Conservation (phyloP, 2,329 filamentous ascomycete species). For the Arachnomyces sp. region DNA sequence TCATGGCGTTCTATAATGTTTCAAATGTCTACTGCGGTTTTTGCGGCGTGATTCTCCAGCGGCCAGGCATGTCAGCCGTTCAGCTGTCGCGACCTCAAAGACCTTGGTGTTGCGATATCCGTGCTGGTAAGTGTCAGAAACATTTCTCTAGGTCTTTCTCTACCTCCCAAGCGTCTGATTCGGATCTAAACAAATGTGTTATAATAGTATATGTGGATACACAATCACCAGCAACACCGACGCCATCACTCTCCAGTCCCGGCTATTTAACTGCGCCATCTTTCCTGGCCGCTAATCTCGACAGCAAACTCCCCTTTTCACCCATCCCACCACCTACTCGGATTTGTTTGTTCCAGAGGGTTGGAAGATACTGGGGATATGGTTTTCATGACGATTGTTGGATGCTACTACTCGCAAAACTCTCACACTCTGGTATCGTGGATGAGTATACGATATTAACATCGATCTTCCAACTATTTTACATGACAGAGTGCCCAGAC, state of each 20-base stretch:
- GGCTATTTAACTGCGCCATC: too few relatives aligned
- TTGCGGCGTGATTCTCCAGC: slow-evolving; percentile 4
- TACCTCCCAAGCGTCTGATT: too few relatives aligned
- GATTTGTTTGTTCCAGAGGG: background rate
- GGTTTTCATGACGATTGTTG: slow-evolving; percentile 7
- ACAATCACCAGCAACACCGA: too few relatives aligned
- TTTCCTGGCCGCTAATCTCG: too few relatives aligned
- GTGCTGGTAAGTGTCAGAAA: background rate
- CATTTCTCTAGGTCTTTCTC: background rate
- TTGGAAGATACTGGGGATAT: slow-evolving; percentile 1
- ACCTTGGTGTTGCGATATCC: background rate
- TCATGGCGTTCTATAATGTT: too few relatives aligned
- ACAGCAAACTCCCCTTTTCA: too few relatives aligned
- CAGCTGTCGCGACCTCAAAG: too few relatives aligned
- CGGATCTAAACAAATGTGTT: background rate
- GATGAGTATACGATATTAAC: background rate
- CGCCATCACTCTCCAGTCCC: too few relatives aligned
- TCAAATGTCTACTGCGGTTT: slow-evolving; percentile 3
- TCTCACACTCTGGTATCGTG: background rate
- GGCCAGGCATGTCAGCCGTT: too few relatives aligned
- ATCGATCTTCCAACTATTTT: slow-evolving; percentile 1
- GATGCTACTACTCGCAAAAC: background rate
- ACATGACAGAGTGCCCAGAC: background rate
- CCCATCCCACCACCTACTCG: too few relatives aligned
- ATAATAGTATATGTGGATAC: background rate